Conservation (phyloP, 495 filamentous ascomycete species). For the Evansstolkia leycettana region DNA sequence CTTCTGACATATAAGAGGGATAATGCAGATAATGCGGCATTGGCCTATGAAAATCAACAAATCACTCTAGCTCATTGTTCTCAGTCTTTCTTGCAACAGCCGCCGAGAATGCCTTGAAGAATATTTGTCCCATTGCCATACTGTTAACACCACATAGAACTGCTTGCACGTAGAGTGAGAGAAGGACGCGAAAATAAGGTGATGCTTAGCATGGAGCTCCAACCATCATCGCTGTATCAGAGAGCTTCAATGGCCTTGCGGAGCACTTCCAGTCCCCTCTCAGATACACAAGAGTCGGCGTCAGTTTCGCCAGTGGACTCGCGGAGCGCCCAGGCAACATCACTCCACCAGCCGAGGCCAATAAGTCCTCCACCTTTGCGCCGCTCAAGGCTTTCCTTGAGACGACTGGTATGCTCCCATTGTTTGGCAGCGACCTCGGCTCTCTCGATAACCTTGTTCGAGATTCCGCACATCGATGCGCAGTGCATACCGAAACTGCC, state of each 20-base stretch:
- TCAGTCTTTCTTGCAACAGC: no score
- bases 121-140: no score
- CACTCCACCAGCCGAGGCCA: conserved; percentile 81
- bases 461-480: conserved; percentile 93
- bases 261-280: conserved; percentile 56
- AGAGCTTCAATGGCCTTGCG: conserved; percentile 65
- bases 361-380: conserved; percentile 65
- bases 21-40: no score
- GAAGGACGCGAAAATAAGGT: no score
- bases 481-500: conserved; percentile 99
- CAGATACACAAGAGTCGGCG: conserved; percentile 23
- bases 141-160: no score
- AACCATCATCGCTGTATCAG: conserved; percentile 20
- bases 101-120: no score
- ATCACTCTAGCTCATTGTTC: no score
- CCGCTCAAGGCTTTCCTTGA: conserved; percentile 79
- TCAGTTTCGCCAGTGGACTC: conserved; percentile 33
- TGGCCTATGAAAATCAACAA: no score
- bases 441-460: conserved; percentile 65
- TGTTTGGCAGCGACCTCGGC: conserved; percentile 84
- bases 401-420: conserved; percentile 87
- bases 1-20: no score
- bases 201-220: no score
- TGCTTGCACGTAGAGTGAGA: no score
- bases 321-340: conserved; percentile 71